A percentile compares a stretch with the other conserved stretches of the same genome.
Conservation (phyloP, 2,329 filamentous ascomycete species). For the Colletotrichum costaricense region DNA sequence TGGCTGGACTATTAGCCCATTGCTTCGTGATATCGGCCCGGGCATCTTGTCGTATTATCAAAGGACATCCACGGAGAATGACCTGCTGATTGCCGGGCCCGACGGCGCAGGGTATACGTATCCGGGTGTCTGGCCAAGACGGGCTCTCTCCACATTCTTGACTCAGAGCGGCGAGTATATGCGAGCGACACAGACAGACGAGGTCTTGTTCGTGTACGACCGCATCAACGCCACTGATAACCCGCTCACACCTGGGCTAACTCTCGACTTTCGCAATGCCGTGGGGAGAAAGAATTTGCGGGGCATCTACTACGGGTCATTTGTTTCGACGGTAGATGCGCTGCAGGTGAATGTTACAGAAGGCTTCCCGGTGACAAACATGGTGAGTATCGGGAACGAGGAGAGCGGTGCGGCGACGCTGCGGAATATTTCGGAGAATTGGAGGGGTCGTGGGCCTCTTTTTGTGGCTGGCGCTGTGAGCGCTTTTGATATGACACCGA, state of each 20-base stretch:
- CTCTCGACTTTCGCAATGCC: neutral
- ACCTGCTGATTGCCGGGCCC: conserved; percentile 17
- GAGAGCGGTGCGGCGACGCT: conserved; percentile 12
- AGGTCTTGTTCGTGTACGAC: conserved; percentile 18
- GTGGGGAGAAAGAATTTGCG: conserved; percentile 13
- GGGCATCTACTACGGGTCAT: conserved; percentile 6
- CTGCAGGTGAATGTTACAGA: conserved; percentile 1
- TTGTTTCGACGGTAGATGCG: conserved; percentile 8
- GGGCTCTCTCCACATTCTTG: neutral
- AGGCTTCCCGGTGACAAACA: conserved; percentile 6
- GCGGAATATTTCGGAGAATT: conserved; percentile 10
- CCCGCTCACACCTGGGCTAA: conserved; percentile 4
- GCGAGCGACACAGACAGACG: neutral
- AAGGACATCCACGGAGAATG: conserved; percentile 5
- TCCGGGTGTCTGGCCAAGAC: conserved; percentile 5
- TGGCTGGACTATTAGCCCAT: conserved; percentile 20
- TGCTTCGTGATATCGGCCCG: conserved; percentile 14
- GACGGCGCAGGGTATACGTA: conserved; percentile 20
- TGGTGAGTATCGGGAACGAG: conserved; percentile 11
- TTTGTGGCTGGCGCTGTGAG: conserved; percentile 10
- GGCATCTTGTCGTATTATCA: conserved; percentile 20
- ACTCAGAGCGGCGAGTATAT: conserved; percentile 7
- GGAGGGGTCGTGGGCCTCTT: neutral
- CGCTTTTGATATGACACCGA: conserved; percentile 19
- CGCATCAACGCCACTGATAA: conserved; percentile 12